Evolutionary conservation across 2,329 filamentous ascomycete species (phyloP).

Genomic region (Trichoderma gracile): DNA sequence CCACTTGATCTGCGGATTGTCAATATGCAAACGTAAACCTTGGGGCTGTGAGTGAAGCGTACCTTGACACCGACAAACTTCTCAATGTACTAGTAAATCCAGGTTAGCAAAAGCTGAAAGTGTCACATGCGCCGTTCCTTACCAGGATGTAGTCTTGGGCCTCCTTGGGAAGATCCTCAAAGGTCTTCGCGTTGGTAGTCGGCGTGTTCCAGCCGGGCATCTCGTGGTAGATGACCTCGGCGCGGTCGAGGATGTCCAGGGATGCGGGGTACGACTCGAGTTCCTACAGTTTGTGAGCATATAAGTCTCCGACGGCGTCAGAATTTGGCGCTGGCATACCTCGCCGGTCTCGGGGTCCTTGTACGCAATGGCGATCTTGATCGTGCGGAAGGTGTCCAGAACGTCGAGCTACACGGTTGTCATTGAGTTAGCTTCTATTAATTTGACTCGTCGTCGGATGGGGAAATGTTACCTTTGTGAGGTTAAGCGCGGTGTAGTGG

Average conservation of each 20-base stretch:
- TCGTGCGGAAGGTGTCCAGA: slow-evolving; percentile 70
- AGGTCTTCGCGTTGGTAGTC: slow-evolving; percentile 58
- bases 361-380: slow-evolving; percentile 76
- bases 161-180: slow-evolving; percentile 10
- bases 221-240: slow-evolving; percentile 67
- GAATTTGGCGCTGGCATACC: slow-evolving; percentile 26
- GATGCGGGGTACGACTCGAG: slow-evolving; percentile 53
- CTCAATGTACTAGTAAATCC: slow-evolving; percentile 5
- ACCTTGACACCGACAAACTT: slow-evolving; percentile 16
- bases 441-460: background rate
- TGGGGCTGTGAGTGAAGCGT: background rate
- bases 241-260: slow-evolving; percentile 55
- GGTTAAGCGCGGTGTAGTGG: slow-evolving; percentile 63
- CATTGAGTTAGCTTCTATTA: slow-evolving; percentile 47
- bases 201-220: slow-evolving; percentile 68
- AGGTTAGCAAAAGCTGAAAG: background rate
- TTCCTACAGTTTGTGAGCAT: background rate
- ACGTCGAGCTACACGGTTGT: slow-evolving; percentile 46
- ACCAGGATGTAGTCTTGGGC: slow-evolving; percentile 20
- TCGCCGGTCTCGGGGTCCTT: slow-evolving; percentile 40
- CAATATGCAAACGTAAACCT: background rate
- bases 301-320: background rate
- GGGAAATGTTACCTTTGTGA: slow-evolving; percentile 48
- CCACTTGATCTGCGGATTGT: slow-evolving; percentile 50
- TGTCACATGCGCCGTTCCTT: background rate